Evolutionary conservation across 2,329 filamentous ascomycete genomes (phyloP).

Genomic region (Pestalotiopsis sp.): DNA sequence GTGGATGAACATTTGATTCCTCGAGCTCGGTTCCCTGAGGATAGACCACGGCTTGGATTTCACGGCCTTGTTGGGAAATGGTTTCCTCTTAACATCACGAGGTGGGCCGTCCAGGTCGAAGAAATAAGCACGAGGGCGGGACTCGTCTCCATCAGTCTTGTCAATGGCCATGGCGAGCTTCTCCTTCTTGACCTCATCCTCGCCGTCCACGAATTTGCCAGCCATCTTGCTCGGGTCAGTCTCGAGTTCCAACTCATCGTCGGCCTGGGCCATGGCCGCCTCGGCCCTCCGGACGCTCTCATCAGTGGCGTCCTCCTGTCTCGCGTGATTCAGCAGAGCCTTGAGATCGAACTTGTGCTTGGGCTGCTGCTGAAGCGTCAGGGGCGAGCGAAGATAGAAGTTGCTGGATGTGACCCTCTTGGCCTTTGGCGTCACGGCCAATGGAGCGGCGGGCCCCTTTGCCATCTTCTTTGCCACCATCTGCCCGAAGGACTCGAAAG

Average conservation of each 20-base stretch:
- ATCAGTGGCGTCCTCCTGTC: slow-evolving; percentile 60
- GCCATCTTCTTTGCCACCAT: slow-evolving; percentile 37
- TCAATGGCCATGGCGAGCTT: slow-evolving; percentile 49
- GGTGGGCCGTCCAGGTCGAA: slow-evolving; percentile 41
- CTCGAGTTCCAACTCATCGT: slow-evolving; percentile 22
- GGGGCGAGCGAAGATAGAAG: slow-evolving; percentile 45
- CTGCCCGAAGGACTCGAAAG: slow-evolving; percentile 56
- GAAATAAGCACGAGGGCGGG: slow-evolving; percentile 51
- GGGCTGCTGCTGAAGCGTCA: slow-evolving; percentile 43
- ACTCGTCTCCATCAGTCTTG: slow-evolving; percentile 44
- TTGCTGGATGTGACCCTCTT: slow-evolving; percentile 45
- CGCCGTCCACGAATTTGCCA: slow-evolving; percentile 39
- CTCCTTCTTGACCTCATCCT: slow-evolving; percentile 30
- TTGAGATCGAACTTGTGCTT: slow-evolving; percentile 68
- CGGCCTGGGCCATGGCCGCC: slow-evolving; percentile 29
- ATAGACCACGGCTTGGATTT: slow-evolving; percentile 46
- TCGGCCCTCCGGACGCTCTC: slow-evolving; percentile 53
- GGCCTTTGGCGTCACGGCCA: slow-evolving; percentile 44
- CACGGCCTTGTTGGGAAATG: slow-evolving; percentile 40
- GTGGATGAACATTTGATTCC: slow-evolving; percentile 63
- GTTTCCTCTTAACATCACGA: slow-evolving; percentile 24
- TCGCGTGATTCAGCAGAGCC: slow-evolving; percentile 61
- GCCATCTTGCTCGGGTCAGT: slow-evolving; percentile 30
- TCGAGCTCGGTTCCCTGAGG: slow-evolving; percentile 50
- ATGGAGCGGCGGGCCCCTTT: slow-evolving; percentile 18